Evolutionary conservation across 2,329 filamentous ascomycete genomes (phyloP).

Genomic region (Malbranchea cinnamomea): DNA sequence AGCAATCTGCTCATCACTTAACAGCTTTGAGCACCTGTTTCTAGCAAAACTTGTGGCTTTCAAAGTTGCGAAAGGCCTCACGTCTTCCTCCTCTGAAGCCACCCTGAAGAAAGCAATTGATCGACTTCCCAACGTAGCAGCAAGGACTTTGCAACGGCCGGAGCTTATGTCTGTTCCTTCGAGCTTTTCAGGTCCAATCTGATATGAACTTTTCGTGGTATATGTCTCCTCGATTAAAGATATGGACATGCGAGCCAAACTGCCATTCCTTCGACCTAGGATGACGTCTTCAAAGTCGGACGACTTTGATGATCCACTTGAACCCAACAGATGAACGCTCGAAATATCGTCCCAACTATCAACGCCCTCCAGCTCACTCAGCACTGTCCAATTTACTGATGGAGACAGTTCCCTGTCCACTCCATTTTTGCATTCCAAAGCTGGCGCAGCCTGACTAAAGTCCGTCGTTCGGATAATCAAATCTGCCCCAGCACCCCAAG

Average conservation of each 20-base stretch:
- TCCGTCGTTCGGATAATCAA: constrained; percentile 37
- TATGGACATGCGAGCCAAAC: constrained; percentile 29
- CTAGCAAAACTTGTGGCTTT: constrained; percentile 16
- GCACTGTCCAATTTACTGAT: constrained; percentile 34
- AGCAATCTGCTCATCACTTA: constrained; percentile 36
- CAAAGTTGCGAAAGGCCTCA: constrained; percentile 23
- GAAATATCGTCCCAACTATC: constrained; percentile 47
- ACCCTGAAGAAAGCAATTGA: constrained; percentile 34
- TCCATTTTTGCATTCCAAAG: background rate
- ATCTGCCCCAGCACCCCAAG: constrained; percentile 46
- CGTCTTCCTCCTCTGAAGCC: constrained; percentile 16
- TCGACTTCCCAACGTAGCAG: constrained; percentile 36
- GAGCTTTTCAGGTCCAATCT: constrained; percentile 30
- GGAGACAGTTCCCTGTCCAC: constrained; percentile 11
- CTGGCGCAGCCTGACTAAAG: constrained; percentile 11
- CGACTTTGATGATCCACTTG: constrained; percentile 21
- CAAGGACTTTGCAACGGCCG: constrained; percentile 30
- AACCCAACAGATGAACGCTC: constrained; percentile 37
- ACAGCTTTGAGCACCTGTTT: constrained; percentile 38
- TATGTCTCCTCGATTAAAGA: constrained; percentile 17
- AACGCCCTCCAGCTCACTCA: constrained; percentile 34
- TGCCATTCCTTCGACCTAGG: constrained; percentile 41
- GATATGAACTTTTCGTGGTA: constrained; percentile 25
- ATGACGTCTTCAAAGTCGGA: constrained; percentile 33
- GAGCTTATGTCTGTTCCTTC: constrained; percentile 34